Conservation (phyloP, 352 stramenopile species). For the Pythium utonaiense region DNA sequence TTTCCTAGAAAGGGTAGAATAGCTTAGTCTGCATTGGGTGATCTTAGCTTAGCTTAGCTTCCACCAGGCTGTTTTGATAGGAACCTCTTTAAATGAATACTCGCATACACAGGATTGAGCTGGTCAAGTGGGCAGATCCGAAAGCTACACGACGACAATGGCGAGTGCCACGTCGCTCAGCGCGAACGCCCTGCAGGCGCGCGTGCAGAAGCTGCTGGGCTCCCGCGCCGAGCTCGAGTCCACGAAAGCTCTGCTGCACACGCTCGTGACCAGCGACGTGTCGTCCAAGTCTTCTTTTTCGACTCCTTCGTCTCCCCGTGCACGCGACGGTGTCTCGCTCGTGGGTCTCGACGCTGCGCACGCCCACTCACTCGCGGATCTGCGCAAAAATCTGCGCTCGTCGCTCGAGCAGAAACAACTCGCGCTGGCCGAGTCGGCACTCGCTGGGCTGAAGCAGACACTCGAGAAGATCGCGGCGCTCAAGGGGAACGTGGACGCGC, state of each 20-base stretch:
- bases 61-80: too few species aligned
- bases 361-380: constrained; percentile 30
- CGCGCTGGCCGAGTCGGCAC: constrained; percentile 39
- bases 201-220: constrained; percentile 61
- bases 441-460: constrained; percentile 39
- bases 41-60: background rate
- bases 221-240: constrained; percentile 61
- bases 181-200: constrained; percentile 38
- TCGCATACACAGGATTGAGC: background rate
- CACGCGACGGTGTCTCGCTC: constrained; percentile 8
- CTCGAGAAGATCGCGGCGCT: constrained; percentile 39
- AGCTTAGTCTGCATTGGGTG: background rate
- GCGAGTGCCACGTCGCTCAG: constrained; percentile 4
- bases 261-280: constrained; percentile 36
- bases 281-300: too few species aligned
- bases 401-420: constrained; percentile 56
- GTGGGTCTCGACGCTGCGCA: constrained; percentile 25
- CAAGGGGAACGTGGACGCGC: constrained; percentile 31
- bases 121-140: background rate
- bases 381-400: constrained; percentile 42
- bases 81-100: background rate
- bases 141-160: too few species aligned
- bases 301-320: background rate
- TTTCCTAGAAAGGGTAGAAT: background rate
- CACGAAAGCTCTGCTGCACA: constrained; percentile 52